Percentiles rank a stretch among this genome's conserved stretches.
phyloP scores from a whole-genome alignment of 202 grass and related monocot species.

The Brachypodium distachyon region DNA sequence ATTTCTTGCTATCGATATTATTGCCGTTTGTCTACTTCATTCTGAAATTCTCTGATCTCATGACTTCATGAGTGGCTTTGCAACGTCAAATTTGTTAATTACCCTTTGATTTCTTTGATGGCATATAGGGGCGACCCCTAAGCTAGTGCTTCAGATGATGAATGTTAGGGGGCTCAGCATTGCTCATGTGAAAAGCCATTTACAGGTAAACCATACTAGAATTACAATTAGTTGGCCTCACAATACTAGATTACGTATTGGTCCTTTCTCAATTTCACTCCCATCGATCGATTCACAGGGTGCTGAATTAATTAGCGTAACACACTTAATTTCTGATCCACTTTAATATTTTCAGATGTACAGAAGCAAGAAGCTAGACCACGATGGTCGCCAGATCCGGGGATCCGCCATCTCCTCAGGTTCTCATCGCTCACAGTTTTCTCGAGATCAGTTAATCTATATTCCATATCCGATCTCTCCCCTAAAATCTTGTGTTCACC shows the following conservation, averaged over 20 bases:
- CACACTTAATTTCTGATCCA: neutral
- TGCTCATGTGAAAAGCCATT: conserved; percentile 98
- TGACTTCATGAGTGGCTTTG: too few species aligned
- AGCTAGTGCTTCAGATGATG: conserved; percentile 97
- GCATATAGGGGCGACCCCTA: conserved; percentile 75
- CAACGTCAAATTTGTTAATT: too few species aligned
- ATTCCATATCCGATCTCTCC: neutral
- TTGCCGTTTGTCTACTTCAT: neutral
- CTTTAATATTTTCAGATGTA: conserved; percentile 75
- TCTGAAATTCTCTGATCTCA: neutral
- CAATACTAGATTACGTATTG: neutral
- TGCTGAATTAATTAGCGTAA: neutral
- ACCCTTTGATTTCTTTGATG: neutral
- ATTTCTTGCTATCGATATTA: neutral
- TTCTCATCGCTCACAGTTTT: conserved; percentile 11
- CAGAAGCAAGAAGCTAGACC: conserved; percentile 81
- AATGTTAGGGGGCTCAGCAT: conserved; percentile 90
- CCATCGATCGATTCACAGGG: neutral
- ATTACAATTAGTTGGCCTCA: neutral
- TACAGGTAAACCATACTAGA: conserved; percentile 49
- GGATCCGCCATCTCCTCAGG: conserved; percentile 48
- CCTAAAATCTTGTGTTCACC: neutral
- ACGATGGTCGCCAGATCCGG: conserved; percentile 43
- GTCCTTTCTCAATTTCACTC: neutral
- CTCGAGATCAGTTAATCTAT: neutral